phyloP scores from a whole-genome alignment of 2,329 filamentous ascomycete genomes.

The Xylaria sp. region DNA sequence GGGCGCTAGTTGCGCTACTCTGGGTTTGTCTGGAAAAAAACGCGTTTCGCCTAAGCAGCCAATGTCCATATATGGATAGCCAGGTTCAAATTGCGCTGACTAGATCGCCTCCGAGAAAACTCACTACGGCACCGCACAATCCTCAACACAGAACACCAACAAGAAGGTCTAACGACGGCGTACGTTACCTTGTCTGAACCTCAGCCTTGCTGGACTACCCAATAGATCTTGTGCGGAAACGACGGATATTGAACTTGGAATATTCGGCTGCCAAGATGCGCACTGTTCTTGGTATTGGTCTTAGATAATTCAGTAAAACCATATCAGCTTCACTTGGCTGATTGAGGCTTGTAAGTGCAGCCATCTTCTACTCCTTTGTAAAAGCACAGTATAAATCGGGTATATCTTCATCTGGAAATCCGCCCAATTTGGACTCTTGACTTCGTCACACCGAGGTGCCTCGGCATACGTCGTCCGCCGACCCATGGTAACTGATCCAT shows the following conservation, averaged over 20 bases:
- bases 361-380: neutral
- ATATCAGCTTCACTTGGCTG: slow-evolving; percentile 11
- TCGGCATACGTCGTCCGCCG: neutral
- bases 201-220: neutral
- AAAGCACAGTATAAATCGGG: slow-evolving; percentile 2
- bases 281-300: slow-evolving; percentile 21
- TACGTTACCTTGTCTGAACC: neutral
- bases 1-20: slow-evolving; percentile 26
- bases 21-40: slow-evolving; percentile 9
- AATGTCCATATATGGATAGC: slow-evolving; percentile 3
- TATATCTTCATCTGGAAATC: slow-evolving; percentile 18
- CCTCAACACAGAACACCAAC: neutral
- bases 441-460: slow-evolving; percentile 10
- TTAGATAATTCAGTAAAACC: slow-evolving; percentile 3
- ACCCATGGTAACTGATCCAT: neutral
- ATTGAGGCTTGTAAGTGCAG: slow-evolving; percentile 17
- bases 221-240: neutral
- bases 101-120: slow-evolving; percentile 3
- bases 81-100: slow-evolving; percentile 14
- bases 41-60: slow-evolving; percentile 12
- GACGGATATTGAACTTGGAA: neutral
- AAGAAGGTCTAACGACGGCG: neutral
- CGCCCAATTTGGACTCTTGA: slow-evolving; percentile 17
- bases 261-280: slow-evolving; percentile 22
- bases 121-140: slow-evolving; percentile 6